Conservation (phyloP, 164 flowering plant genomes). For the Santalum album region DNA sequence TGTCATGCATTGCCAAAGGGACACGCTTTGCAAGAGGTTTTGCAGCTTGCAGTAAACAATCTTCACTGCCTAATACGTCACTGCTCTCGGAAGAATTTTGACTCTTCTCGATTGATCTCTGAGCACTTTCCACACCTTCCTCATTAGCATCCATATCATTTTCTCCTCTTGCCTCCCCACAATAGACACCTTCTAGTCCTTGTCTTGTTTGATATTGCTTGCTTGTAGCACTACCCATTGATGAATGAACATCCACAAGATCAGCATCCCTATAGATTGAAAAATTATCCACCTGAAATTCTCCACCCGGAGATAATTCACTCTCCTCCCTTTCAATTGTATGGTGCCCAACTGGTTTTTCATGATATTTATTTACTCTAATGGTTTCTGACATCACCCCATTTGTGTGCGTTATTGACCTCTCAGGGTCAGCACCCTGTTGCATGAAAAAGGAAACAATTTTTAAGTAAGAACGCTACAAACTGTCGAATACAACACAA, state of each 20-base stretch:
- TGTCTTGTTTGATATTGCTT: constrained; percentile 31
- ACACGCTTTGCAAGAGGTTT: constrained; percentile 77
- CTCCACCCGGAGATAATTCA: constrained; percentile 80
- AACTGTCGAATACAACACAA: neutral
- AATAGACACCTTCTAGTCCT: constrained; percentile 28
- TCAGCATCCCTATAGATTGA: constrained; percentile 40
- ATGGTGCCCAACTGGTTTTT: constrained; percentile 29
- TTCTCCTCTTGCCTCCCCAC: constrained; percentile 48
- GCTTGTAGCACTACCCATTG: constrained; percentile 32
- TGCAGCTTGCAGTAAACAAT: constrained; percentile 47
- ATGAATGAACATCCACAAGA: constrained; percentile 25
- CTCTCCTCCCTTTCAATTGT: constrained; percentile 91
- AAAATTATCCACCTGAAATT: constrained; percentile 70
- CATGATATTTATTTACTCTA: constrained; percentile 31
- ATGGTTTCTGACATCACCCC: constrained; percentile 27
- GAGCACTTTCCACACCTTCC: constrained; percentile 81
- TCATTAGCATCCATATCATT: constrained; percentile 75
- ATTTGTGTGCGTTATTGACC: constrained; percentile 27
- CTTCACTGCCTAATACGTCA: constrained; percentile 81
- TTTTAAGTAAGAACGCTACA: neutral
- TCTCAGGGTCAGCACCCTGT: constrained; percentile 28
- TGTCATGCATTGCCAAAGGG: constrained; percentile 31
- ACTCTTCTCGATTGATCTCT: constrained; percentile 71
- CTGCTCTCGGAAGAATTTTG: constrained; percentile 80
- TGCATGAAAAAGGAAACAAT: neutral